Conservation (phyloP, 192 early-diverging fungal species). For the Gaertneriomyces semiglobifer region DNA sequence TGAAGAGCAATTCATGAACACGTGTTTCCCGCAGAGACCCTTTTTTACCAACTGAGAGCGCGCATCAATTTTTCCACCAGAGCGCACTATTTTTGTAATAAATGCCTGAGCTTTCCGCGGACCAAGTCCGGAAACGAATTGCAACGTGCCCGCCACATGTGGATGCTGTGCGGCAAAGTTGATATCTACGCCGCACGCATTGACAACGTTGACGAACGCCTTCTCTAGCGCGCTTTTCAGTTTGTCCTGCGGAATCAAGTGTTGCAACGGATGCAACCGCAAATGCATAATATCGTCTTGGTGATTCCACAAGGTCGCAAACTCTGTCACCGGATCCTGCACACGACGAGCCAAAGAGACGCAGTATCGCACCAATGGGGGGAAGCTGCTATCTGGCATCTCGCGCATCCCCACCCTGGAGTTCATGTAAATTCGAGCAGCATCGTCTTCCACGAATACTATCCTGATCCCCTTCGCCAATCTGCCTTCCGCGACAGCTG, state of each 20-base stretch:
- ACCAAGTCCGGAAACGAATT: conserved; percentile 90
- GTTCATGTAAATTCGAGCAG: conserved; percentile 80
- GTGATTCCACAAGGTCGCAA: conserved; percentile 66
- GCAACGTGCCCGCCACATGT: conserved; percentile 69
- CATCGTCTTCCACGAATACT: conserved; percentile 81
- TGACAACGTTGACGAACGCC: conserved; percentile 83
- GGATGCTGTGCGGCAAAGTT: conserved; percentile 67
- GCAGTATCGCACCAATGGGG: conserved; percentile 78
- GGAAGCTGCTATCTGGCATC: conserved; percentile 56
- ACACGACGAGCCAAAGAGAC: conserved; percentile 76
- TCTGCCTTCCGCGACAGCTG: conserved; percentile 1
- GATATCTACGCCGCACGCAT: conserved; percentile 82
- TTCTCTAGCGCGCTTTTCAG: conserved; percentile 71
- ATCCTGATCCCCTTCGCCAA: conserved; percentile 34
- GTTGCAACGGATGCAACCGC: conserved; percentile 72
- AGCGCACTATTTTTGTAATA: conserved; percentile 52
- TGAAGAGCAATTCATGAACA: conserved; percentile 92
- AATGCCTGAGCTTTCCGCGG: conserved; percentile 86
- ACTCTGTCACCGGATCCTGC: conserved; percentile 79
- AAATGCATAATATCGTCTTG: conserved; percentile 50
- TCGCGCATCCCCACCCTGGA: conserved; percentile 66
- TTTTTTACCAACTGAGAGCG: conserved; percentile 70
- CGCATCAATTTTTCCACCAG: conserved; percentile 53
- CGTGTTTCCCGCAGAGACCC: conserved; percentile 56
- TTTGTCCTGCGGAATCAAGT: conserved; percentile 64